A percentile compares a stretch with the other conserved stretches of the same genome.
Conservation (phyloP, 805 yeast genomes). For the Candida ulmi region DNA sequence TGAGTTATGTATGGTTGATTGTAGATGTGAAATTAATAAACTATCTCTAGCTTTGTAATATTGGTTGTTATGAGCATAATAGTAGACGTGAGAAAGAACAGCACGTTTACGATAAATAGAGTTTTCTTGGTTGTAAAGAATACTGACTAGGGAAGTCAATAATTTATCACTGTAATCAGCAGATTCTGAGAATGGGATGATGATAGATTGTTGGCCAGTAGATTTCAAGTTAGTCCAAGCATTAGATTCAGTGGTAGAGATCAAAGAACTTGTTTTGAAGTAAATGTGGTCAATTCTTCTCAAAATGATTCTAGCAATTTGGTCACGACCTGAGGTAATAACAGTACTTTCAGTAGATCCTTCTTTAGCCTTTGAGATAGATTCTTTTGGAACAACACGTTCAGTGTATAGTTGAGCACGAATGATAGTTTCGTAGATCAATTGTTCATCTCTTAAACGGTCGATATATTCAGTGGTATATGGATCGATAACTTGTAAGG, state of each 20-base stretch:
- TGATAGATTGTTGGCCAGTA: slow-evolving; percentile 20
- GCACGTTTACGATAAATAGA: slow-evolving; percentile 75
- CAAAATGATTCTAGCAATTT: slow-evolving; percentile 65
- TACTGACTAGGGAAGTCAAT: slow-evolving; percentile 58
- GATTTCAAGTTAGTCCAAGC: slow-evolving; percentile 60
- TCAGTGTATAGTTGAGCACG: slow-evolving; percentile 87
- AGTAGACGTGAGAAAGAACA: slow-evolving; percentile 78
- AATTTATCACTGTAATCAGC: slow-evolving; percentile 46
- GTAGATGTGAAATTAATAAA: slow-evolving; percentile 81
- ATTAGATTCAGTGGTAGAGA: slow-evolving; percentile 57
- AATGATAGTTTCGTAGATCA: slow-evolving; percentile 67
- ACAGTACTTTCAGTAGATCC: background rate
- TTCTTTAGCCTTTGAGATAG: slow-evolving; percentile 12
- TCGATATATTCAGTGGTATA: slow-evolving; percentile 91
- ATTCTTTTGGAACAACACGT: slow-evolving; percentile 41
- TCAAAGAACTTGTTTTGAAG: slow-evolving; percentile 80
- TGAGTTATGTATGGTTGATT: slow-evolving; percentile 74
- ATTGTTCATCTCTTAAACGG: slow-evolving; percentile 82
- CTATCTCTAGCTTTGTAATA: slow-evolving; percentile 84
- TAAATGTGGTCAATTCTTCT: slow-evolving; percentile 90
- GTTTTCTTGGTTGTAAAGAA: slow-evolving; percentile 62
- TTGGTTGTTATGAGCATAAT: slow-evolving; percentile 82
- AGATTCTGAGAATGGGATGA: slow-evolving; percentile 22
- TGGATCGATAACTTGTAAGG: slow-evolving; percentile 86
- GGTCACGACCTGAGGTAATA: slow-evolving; percentile 30